phyloP scores from a whole-genome alignment of 805 yeast species.

The Wickerhamiella cacticola region DNA sequence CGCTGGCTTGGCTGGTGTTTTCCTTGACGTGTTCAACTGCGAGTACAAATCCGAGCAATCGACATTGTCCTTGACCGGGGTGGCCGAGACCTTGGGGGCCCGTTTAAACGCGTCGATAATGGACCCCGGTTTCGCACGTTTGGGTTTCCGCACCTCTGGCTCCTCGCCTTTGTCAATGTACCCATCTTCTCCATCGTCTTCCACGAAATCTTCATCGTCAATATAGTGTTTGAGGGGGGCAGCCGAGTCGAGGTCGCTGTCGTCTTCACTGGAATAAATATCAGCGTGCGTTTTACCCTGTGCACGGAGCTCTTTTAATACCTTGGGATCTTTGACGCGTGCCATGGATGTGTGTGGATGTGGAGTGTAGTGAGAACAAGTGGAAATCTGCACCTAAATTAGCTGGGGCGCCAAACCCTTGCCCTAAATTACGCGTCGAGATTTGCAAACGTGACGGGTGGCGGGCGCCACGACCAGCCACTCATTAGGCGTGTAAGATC shows the following conservation, averaged over 20 bases:
- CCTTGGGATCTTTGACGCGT: not conserved
- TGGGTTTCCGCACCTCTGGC: conserved; percentile 35
- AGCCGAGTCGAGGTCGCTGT: conserved; percentile 56
- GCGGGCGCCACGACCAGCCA: not conserved
- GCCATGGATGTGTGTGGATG: not conserved
- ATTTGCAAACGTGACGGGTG: not conserved
- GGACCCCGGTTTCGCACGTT: conserved; percentile 23
- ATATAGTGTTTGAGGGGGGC: conserved; percentile 71
- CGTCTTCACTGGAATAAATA: conserved; percentile 39
- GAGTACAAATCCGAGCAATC: not conserved
- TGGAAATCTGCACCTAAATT: too few species aligned
- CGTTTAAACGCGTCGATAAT: not conserved
- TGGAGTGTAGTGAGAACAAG: too few species aligned
- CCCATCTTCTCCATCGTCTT: conserved; percentile 87
- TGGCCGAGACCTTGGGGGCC: not conserved
- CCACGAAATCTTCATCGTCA: conserved; percentile 83
- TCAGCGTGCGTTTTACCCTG: conserved; percentile 35
- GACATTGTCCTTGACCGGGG: not conserved
- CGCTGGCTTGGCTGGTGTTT: not conserved
- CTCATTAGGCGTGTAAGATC: too few species aligned
- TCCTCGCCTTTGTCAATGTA: conserved; percentile 89
- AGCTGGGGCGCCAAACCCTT: too few species aligned
- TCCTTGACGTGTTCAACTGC: not conserved
- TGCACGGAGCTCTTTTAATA: conserved; percentile 13
- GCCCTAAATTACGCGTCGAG: conserved; percentile 6